Evolutionary conservation across 2,329 filamentous ascomycete genomes (phyloP), one percentile per base, ranked within the genome.

Genomic region (Colletotrichum phormii): DNA sequence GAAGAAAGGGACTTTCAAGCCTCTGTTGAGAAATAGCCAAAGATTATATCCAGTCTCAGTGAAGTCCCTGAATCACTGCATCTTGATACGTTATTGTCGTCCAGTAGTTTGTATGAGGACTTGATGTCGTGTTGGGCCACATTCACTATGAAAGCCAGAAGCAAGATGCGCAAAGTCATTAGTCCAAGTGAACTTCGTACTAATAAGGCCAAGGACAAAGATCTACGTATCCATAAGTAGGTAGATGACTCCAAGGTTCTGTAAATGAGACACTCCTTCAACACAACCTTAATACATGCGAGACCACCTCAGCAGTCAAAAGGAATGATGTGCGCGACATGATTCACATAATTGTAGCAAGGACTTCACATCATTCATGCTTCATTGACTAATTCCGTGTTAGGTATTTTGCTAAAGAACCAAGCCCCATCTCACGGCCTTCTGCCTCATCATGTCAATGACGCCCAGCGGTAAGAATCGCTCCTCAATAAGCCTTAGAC

Each of bases 351-450:
- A 15, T 5, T 6, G 13, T 13, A 29, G 9, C 26, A 26, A 0
- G 4, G 22, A 29, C 24, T 54, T 11, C 12, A 46, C 8, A n/a
- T 18, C 18, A 49, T n/a, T 11, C 0, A 1, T 49, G 15, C 42
- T n/a, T 49, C 22, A 24, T 42, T 22, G 2, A 18, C 5, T 46
- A 12, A 13, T 22, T 12, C 2, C 1, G n/a, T 12, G 2, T 5
- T 3, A 12, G 4, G 12, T 12, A 4, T 12, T 29, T 29, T 5
- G 4, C 55, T 51, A 69, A 12, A 69, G 53, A 22, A 64, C 60
- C 37, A 64, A 24, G 0, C 67, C 67, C 67, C 67, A 64, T 15
- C 60, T 60, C 2, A 64, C 53, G 11, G 67, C 18, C 67, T 64
- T 58, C 22, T 64, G 35, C 13, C 22, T 15, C 67, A 69, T 51